phyloP scores from a whole-genome alignment of 108 stramenopile genomes.

The Nitzschia sp. region DNA sequence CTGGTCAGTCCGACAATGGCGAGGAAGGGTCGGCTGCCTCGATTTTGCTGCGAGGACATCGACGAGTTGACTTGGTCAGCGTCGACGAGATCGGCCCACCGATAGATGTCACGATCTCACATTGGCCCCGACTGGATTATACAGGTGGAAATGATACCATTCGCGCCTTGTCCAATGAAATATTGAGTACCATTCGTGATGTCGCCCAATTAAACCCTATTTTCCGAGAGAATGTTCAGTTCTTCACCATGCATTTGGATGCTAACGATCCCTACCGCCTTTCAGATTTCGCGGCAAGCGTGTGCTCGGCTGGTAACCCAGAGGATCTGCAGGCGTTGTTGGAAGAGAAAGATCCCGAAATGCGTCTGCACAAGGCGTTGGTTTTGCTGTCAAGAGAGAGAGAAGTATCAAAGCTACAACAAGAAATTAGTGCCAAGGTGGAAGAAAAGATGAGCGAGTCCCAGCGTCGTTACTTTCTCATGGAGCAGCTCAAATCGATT shows the following conservation, averaged over 20 bases:
- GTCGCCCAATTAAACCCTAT: slow-evolving; percentile 92
- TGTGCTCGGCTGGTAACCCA: slow-evolving; percentile 81
- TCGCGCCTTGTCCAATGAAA: slow-evolving; percentile 93
- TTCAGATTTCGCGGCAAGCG: slow-evolving; percentile 92
- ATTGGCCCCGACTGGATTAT: slow-evolving; percentile 85
- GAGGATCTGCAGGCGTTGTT: slow-evolving; percentile 92
- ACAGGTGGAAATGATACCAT: slow-evolving; percentile 80
- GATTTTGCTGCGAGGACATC: slow-evolving; percentile 82
- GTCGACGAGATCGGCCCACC: slow-evolving; percentile 90
- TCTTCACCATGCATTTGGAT: slow-evolving; percentile 86
- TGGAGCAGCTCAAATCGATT: slow-evolving; percentile 97
- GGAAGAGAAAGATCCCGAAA: slow-evolving; percentile 89
- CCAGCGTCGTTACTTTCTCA: slow-evolving; percentile 94
- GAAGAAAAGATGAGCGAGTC: slow-evolving; percentile 94
- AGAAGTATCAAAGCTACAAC: slow-evolving; percentile 89
- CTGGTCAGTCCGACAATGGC: slow-evolving; percentile 1
- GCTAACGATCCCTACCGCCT: slow-evolving; percentile 93
- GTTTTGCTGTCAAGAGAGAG: slow-evolving; percentile 88
- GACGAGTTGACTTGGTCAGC: slow-evolving; percentile 79
- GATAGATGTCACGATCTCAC: slow-evolving; percentile 83
- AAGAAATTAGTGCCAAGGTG: slow-evolving; percentile 93
- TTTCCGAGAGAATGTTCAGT: slow-evolving; percentile 90
- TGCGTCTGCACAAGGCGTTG: slow-evolving; percentile 87
- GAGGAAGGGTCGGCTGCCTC: slow-evolving; percentile 44
- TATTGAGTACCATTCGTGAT: slow-evolving; percentile 91